Evolutionary conservation across 192 early-diverging fungal species (phyloP), one percentile per base, ranked within the genome.

Genomic region (Umbelopsis ramanniana): DNA sequence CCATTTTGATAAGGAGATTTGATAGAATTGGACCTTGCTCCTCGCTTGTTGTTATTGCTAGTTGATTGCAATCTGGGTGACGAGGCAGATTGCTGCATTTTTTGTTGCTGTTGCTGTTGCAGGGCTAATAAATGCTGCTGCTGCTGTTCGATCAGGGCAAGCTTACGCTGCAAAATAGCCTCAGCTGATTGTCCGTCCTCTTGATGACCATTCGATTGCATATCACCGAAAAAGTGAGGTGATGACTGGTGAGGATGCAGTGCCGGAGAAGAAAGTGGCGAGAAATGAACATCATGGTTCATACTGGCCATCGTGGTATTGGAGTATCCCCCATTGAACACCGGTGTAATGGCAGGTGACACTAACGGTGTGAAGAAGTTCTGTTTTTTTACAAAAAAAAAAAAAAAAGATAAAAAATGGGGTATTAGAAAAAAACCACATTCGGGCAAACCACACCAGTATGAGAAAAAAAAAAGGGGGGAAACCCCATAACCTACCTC

Each of bases 321-420:
- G 14, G 77, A 67, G 29, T 79, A 63, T 63, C 57, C 57, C 12
- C 57, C 54, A 26, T 77, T 78, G 54, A 83, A 79, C 19, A 81
- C 79, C 0, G 91, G 91, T 11, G 88, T 90, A 73, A 92, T 88
- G 7, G 87, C 89, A 17, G 91, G 91, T 29, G 91, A 92, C 21
- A 92, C 83, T 35, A 92, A 75, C 0, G 91, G 91, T 22, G 91
- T 91, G 35, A 90, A 85, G 46, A 77, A 74, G 73, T 74, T 72
- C 79, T 81, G 46, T 29, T 29, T 29, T 29, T 29, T 29, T 29
- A 2, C 3, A 29, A 29, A 29, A 29, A 29, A 29, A 29, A 29
- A 29, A 29, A 29, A 1, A 3, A 29, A 29, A 29, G 29, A n/a
- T n/a, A n/a, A n/a, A n/a, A n/a, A n/a, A n/a, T n/a, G n/a, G n/a